These are phyloP conservation scores for Wickerhamomyces queroliae DNA, from an alignment of 805 yeast species.

Conservation along the genomic window DNA sequence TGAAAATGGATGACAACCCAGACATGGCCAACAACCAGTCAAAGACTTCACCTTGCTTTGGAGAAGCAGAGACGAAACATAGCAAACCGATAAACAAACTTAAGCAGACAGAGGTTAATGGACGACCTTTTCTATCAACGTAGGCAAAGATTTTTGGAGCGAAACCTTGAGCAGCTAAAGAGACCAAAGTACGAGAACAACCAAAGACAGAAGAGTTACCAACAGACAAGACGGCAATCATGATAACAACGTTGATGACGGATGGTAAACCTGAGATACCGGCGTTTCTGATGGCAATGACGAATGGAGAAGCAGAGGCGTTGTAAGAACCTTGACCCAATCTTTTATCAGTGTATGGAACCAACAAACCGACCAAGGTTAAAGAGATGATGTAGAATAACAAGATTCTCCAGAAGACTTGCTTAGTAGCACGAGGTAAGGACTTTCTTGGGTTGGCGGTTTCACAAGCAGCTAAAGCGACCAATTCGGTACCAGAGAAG, in stretches of 20 bases:
- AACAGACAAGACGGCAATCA: slow-evolving; percentile 63
- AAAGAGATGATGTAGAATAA: slow-evolving; percentile 59
- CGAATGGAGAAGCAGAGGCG: slow-evolving; percentile 76
- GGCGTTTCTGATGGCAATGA: slow-evolving; percentile 59
- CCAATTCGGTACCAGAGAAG: slow-evolving; percentile 67
- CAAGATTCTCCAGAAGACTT: slow-evolving; percentile 76
- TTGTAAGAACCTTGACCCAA: slow-evolving; percentile 45
- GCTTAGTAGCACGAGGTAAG: slow-evolving; percentile 71
- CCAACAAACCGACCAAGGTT: slow-evolving; percentile 58
- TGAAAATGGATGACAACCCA: slow-evolving; percentile 56
- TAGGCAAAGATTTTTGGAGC: slow-evolving; percentile 55
- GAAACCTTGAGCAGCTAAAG: slow-evolving; percentile 58
- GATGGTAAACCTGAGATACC: slow-evolving; percentile 62
- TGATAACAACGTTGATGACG: slow-evolving; percentile 62
- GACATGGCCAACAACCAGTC: slow-evolving; percentile 60
- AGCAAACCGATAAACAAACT: slow-evolving; percentile 50
- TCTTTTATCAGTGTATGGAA: slow-evolving; percentile 53
- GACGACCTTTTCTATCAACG: slow-evolving; percentile 64
- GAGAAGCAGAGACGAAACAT: slow-evolving; percentile 52
- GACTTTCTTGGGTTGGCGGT: slow-evolving; percentile 60
- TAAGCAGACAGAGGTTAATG: slow-evolving; percentile 48
- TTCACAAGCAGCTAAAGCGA: slow-evolving; percentile 76
- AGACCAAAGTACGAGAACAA: slow-evolving; percentile 58
- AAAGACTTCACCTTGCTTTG: slow-evolving; percentile 48
- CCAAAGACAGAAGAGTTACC: slow-evolving; percentile 72